Conservation (phyloP, 208 protist genomes). For the Trypanosoma boissoni region DNA sequence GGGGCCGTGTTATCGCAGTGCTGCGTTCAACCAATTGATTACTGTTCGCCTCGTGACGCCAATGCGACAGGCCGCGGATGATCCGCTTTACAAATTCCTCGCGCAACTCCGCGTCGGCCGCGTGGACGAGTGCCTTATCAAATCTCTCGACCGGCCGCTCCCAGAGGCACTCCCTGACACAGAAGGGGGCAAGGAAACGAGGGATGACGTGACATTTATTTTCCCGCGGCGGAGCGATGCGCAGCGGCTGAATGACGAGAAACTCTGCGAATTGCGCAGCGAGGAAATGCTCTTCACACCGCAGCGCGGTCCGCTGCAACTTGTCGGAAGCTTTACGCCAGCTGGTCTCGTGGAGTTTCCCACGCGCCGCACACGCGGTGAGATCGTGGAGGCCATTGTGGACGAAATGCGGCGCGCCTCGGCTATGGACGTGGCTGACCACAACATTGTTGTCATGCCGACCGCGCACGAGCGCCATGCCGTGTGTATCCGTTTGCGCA, state of each 20-base stretch:
- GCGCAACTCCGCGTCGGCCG: conserved; percentile 51
- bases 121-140: conserved; percentile 46
- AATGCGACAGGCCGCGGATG: conserved; percentile 64
- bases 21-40: conserved; percentile 54
- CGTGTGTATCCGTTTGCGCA: conserved; percentile 52
- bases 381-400: conserved; percentile 36
- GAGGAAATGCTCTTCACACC: conserved; percentile 66
- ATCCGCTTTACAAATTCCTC: conserved; percentile 60
- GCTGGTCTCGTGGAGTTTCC: conserved; percentile 48
- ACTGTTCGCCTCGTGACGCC: conserved; percentile 65
- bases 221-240: conserved; percentile 74
- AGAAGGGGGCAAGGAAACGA: no score
- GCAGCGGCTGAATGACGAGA: conserved; percentile 67
- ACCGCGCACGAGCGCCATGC: conserved; percentile 15
- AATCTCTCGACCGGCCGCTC: conserved; percentile 49
- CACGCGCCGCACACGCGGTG: conserved; percentile 25
- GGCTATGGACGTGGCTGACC: conserved; percentile 30
- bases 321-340: conserved; percentile 63
- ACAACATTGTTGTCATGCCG: conserved; percentile 76
- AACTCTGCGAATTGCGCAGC: conserved; percentile 60
- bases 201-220: conserved; percentile 72
- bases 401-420: conserved; percentile 27
- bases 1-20: conserved; percentile 56
- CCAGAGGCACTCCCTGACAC: no score
- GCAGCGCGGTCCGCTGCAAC: conserved; percentile 70